These are phyloP conservation scores for Backusella psychrophila DNA, from an alignment of 192 early-diverging fungal species.

Conservation along the genomic window DNA sequence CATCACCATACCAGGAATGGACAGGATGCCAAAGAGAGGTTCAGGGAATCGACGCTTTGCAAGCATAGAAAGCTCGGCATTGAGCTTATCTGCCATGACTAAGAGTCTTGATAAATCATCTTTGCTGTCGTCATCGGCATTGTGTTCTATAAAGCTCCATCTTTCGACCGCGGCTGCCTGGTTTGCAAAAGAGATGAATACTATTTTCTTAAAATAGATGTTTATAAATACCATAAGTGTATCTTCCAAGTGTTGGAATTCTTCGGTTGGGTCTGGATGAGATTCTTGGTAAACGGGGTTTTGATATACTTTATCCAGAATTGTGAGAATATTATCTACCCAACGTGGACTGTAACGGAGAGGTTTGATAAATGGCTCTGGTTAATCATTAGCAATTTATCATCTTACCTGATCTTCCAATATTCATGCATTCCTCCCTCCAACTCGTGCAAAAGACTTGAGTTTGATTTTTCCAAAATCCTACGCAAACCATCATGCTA, in stretches of 20 bases:
- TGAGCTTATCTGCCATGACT: constrained; percentile 27
- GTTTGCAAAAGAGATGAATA: not conserved
- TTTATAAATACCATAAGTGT: constrained; percentile 20
- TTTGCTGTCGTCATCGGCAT: constrained; percentile 1
- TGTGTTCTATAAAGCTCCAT: constrained; percentile 27
- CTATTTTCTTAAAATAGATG: not conserved
- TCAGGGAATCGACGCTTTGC: constrained; percentile 18
- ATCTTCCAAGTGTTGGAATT: constrained; percentile 22
- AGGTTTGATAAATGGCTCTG: too few species aligned
- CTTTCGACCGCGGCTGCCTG: constrained; percentile 33
- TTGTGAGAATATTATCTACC: constrained; percentile 22
- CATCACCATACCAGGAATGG: constrained; percentile 44
- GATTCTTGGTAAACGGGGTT: constrained; percentile 26
- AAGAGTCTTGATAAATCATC: constrained; percentile 26
- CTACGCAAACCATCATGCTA: constrained; percentile 46
- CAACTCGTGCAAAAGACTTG: constrained; percentile 33
- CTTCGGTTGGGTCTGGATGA: constrained; percentile 13
- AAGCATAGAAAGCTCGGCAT: constrained; percentile 18
- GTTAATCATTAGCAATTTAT: too few species aligned
- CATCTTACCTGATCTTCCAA: constrained; percentile 31
- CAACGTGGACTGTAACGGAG: constrained; percentile 20
- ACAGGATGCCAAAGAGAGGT: constrained; percentile 18
- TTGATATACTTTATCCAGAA: constrained; percentile 32
- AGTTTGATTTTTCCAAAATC: constrained; percentile 49
- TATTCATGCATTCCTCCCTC: constrained; percentile 32